Percentiles rank a stretch among this genome's conserved stretches.
These are phyloP conservation scores for Cadophora malorum DNA, from an alignment of 2,329 filamentous ascomycete genomes.

Conservation along the genomic window DNA sequence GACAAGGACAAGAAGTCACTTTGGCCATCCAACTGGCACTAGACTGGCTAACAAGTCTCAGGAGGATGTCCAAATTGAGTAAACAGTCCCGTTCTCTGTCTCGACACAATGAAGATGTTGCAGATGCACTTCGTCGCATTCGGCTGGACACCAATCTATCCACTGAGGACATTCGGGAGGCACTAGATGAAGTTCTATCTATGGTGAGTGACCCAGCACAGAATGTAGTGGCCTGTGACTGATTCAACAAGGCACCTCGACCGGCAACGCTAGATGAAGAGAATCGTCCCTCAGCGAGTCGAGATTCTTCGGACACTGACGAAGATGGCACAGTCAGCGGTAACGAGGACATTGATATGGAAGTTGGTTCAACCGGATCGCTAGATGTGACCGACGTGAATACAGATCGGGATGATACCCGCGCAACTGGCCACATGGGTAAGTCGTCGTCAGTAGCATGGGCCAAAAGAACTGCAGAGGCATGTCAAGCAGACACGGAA, in stretches of 20 bases:
- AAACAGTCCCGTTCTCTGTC: slow-evolving; percentile 29
- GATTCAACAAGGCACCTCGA: slow-evolving; percentile 21
- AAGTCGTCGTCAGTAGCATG: slow-evolving; percentile 39
- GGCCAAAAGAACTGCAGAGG: slow-evolving; percentile 34
- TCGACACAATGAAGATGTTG: slow-evolving; percentile 34
- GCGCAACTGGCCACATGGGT: slow-evolving; percentile 36
- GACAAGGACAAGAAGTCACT: slow-evolving; percentile 40
- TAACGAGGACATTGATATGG: slow-evolving; percentile 30
- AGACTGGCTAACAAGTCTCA: slow-evolving; percentile 22
- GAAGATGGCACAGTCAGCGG: slow-evolving; percentile 22
- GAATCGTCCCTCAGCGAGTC: neutral
- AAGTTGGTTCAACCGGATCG: slow-evolving; percentile 41
- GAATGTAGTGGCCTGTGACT: slow-evolving; percentile 5
- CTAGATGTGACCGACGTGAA: slow-evolving; percentile 38
- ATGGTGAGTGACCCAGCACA: slow-evolving; percentile 29
- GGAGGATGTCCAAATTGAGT: slow-evolving; percentile 35
- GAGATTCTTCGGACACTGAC: slow-evolving; percentile 20
- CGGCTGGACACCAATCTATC: slow-evolving; percentile 31
- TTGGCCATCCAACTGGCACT: neutral
- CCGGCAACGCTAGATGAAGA: slow-evolving; percentile 19
- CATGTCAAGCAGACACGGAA: slow-evolving; percentile 9
- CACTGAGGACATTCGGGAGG: slow-evolving; percentile 31
- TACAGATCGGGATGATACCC: slow-evolving; percentile 36
- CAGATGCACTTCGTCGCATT: slow-evolving; percentile 35
- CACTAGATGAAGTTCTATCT: slow-evolving; percentile 34